Percentiles rank a stretch among this genome's conserved stretches.
phyloP scores from a whole-genome alignment of 2,329 filamentous ascomycete genomes.

The Botrytis cinerea region DNA sequence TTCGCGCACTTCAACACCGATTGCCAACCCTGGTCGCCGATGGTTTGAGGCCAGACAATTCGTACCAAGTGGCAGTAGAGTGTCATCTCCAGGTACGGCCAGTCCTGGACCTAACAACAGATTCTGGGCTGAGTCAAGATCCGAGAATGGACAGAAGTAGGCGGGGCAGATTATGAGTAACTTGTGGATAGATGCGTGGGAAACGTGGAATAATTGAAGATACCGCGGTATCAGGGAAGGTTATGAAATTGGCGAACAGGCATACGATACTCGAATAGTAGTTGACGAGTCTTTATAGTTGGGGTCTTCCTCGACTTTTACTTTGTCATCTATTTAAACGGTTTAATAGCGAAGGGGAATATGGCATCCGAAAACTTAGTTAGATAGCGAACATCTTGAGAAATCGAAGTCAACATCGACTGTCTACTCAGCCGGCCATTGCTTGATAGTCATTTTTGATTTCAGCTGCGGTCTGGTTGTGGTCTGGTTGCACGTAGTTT shows the following conservation, averaged over 20 bases:
- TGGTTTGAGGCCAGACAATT: conserved; percentile 9
- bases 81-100: neutral
- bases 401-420: neutral
- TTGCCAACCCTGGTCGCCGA: neutral
- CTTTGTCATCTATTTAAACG: neutral
- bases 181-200: neutral
- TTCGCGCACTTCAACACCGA: neutral
- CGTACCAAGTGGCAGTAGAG: neutral
- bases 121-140: neutral
- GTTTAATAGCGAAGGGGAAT: neutral
- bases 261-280: neutral
- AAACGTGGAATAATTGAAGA: neutral
- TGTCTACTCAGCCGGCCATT: conserved; percentile 1
- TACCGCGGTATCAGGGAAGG: neutral
- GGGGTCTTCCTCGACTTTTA: neutral
- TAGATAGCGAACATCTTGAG: neutral
- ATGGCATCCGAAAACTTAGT: neutral
- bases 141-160: neutral
- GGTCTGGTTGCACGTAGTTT: neutral
- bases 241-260: neutral
- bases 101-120: neutral
- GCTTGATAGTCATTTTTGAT: neutral
- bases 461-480: neutral
- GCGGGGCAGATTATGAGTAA: no score
- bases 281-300: neutral